Base-by-base conservation (phyloP, 2,329 filamentous ascomycete genomes). In the Ceratocystis lukuohia region DNA sequence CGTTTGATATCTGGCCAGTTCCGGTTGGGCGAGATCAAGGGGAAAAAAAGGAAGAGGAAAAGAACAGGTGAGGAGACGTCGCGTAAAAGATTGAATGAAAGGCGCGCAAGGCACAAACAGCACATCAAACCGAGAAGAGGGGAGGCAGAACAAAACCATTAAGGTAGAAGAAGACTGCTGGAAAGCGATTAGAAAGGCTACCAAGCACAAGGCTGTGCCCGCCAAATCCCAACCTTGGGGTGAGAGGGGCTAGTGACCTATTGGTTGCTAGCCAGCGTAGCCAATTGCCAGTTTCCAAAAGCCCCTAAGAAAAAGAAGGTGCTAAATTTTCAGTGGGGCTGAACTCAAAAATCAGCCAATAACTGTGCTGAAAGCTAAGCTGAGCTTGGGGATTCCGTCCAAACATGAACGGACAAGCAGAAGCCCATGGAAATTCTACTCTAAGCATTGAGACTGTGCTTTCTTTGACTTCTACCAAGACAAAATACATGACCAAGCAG, bases 11-110 rank as follows among this genome's bases (percentile, higher is more conserved):
- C 53, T 63, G 46, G 61, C 44, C 61, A 46, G 61, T 33, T 46
- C 20, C 33, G 25, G 59, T 33, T 46, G 28, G 30, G 15, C n/a
- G 30, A 33, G 30, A 20, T 6, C 8, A 20, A 22, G 30, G n/a
- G n/a, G 17, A 12, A n/a, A 33, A 12, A 15, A n/a, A 41, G 28
- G 57, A 15, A 10, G 22, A 20, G 44, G 15, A 25, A n/a, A 37
- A n/a, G 5, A 15, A 12, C 25, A 12, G 37, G 33, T 44, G 53
- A 61, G 64, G 53, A 65, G 53, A 61, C 64, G 64, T 65, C 64
- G 64, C 64, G 64, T 65, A 20, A 45, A 65, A 25, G 28, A 37
- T 37, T 12, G 37, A 37, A 37, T 33, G 12, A 59, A 59, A 17
- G 46, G 33, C 46, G 62, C 62, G 62, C 62, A 64, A 44, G 45